These are phyloP conservation scores for Fraxinus paxiana DNA, from an alignment of 305 asterid genomes.

Conservation along the genomic window DNA sequence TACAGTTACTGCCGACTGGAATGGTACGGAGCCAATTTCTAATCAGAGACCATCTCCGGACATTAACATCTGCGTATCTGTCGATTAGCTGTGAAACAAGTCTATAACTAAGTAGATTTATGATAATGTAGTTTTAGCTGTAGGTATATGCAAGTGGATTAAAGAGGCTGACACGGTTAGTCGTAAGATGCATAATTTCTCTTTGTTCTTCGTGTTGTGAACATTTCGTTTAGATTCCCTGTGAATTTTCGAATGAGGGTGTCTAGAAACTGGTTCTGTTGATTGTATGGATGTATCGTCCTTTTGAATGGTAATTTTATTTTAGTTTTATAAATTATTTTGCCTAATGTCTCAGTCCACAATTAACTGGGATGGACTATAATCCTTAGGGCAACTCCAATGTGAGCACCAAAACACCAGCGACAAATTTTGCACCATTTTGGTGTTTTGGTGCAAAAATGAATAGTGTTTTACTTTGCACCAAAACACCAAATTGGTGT, in stretches of 20 bases:
- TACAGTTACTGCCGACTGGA: slow-evolving; percentile 53
- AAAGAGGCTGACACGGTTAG: slow-evolving; percentile 18
- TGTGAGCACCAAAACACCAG: no score
- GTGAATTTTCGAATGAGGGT: slow-evolving; percentile 2
- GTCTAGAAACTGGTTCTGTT: slow-evolving; percentile 9
- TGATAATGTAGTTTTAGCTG: slow-evolving; percentile 10
- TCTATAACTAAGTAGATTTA: slow-evolving; percentile 10
- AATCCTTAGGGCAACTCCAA: no score
- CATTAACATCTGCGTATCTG: slow-evolving; percentile 56
- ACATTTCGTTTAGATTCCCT: slow-evolving; percentile 13
- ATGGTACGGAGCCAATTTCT: slow-evolving; percentile 42
- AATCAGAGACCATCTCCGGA: slow-evolving; percentile 68
- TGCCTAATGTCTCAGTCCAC: not conserved
- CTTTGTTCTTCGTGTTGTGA: slow-evolving; percentile 10
- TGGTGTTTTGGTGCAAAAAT: no score
- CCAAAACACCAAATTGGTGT: no score
- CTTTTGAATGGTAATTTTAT: not conserved
- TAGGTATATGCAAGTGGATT: slow-evolving; percentile 17
- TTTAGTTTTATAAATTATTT: not conserved
- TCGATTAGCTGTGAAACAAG: slow-evolving; percentile 43
- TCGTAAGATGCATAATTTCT: slow-evolving; percentile 7
- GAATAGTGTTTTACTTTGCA: no score
- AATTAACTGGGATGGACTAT: not conserved
- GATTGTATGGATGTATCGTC: not conserved
- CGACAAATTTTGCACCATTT: no score